These are phyloP conservation scores for Sporisorium exsertum DNA, from an alignment of 1,284 basidiomycete species.

Conservation along the genomic window DNA sequence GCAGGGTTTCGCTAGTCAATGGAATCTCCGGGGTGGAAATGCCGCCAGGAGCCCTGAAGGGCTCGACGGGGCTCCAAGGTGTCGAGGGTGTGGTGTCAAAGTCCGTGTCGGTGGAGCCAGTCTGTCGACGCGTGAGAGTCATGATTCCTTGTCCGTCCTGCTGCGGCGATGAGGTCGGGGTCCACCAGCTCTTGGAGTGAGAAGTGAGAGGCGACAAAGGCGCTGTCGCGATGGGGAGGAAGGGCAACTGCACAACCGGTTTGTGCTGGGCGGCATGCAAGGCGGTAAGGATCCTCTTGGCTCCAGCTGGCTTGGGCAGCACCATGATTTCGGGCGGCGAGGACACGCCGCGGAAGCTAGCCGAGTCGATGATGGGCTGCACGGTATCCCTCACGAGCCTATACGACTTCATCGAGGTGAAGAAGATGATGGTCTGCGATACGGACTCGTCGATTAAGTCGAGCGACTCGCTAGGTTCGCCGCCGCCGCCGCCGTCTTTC, in stretches of 20 bases:
- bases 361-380: slow-evolving; percentile 56
- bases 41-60: not conserved
- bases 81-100: slow-evolving; percentile 31
- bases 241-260: slow-evolving; percentile 86
- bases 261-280: slow-evolving; percentile 53
- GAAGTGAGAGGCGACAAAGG: slow-evolving; percentile 72
- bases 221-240: slow-evolving; percentile 88
- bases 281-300: slow-evolving; percentile 51
- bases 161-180: slow-evolving; percentile 13
- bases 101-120: slow-evolving; percentile 21
- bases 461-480: not conserved
- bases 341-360: slow-evolving; percentile 36
- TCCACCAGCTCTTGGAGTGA: slow-evolving; percentile 48
- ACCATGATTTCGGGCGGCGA: slow-evolving; percentile 60
- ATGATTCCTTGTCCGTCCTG: slow-evolving; percentile 29
- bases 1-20: slow-evolving; percentile 27
- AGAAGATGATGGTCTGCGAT: slow-evolving; percentile 57
- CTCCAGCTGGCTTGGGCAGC: slow-evolving; percentile 54
- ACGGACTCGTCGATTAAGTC: slow-evolving; percentile 24
- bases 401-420: slow-evolving; percentile 57
- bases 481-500: slow-evolving; percentile 1
- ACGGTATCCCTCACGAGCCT: slow-evolving; percentile 46
- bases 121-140: slow-evolving; percentile 30
- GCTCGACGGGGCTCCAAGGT: slow-evolving; percentile 36
- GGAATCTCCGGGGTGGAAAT: slow-evolving; percentile 15